Percentiles rank a stretch among this genome's conserved stretches.
phyloP scores from a whole-genome alignment of 768 basidiomycete species.

The Hortiboletus flavorubellus region DNA sequence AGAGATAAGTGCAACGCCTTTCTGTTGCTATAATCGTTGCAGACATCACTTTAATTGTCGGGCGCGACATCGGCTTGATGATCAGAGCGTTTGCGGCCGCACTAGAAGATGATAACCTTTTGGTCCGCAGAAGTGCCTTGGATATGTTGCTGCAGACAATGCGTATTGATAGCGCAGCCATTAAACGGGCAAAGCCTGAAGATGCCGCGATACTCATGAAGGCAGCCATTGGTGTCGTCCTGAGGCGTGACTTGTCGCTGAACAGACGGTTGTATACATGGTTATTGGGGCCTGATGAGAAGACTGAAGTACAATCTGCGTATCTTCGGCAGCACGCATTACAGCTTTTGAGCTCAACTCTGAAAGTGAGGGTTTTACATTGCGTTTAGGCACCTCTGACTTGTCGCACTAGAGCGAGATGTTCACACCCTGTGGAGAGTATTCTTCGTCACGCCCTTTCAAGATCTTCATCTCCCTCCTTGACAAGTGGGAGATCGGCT shows the following conservation, averaged over 20 bases:
- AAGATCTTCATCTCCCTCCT: conserved; percentile 93
- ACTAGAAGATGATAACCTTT: conserved; percentile 89
- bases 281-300: conserved; percentile 83
- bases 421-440: conserved; percentile 66
- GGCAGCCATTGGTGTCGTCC: conserved; percentile 82
- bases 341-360: conserved; percentile 63
- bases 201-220: conserved; percentile 85
- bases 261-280: conserved; percentile 92
- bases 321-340: conserved; percentile 71
- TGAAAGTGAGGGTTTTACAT: conserved; percentile 50
- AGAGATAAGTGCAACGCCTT: not conserved
- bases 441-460: conserved; percentile 82
- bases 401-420: conserved; percentile 60
- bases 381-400: conserved; percentile 10
- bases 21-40: conserved; percentile 5
- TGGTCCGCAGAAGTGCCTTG: conserved; percentile 82
- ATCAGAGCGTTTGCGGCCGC: conserved; percentile 88
- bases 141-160: conserved; percentile 81
- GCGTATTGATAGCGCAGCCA: conserved; percentile 65
- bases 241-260: conserved; percentile 88
- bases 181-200: conserved; percentile 63
- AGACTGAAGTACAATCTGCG: conserved; percentile 65
- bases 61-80: conserved; percentile 89
- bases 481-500: conserved; percentile 97
- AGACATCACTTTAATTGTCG: conserved; percentile 72